Evolutionary conservation across 164 flowering plant genomes (phyloP), one percentile per base, ranked within the genome.

Genomic region (Aristolochia contorta): DNA sequence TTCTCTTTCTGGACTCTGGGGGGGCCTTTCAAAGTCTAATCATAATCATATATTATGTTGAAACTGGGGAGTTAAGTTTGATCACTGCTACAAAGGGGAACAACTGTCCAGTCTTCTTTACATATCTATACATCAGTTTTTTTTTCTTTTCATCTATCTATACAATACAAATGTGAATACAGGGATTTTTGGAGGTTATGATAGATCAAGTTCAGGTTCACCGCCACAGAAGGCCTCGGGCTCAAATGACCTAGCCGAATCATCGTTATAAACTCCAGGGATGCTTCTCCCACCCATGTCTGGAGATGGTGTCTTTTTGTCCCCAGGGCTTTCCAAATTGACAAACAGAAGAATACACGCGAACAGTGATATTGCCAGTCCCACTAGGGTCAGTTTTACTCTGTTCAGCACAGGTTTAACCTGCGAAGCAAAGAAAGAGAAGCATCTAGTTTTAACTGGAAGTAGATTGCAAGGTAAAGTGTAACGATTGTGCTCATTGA

Each of bases 371-470:
- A 77, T 71, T 24, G 81, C 91, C 37, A 92, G 87, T 22, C 70
- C 77, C 37, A 87, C 80, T 1, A 89, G 78, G 21, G 89, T 84
- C 70, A 74, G 70, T 58, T 89, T 92, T 58, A 92, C 74, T 74
- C 96, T 82, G 74, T 66, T 79, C 54, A 89, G 75, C 60, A 89
- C 80, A 12, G 96, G 96, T 79, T 87, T 89, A n/a, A 92, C 96
- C 96, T 92, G 79, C 52, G 72, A 1, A 45, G 33, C 23, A 4
- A 22, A n/a, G 22, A 20, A 52, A 21, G 0, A 52, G 15, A 2
- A 8, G 12, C 27, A 13, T 21, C 13, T n/a, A 0, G 53, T 49
- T 23, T 53, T 53, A 22, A 12, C 27, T 13, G 22, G 30, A 23
- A 23, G 8, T 20, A n/a, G 30, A 53, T 7, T 23, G 8, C 20